Conservation (phyloP, 345 rosid genomes). For the Cardamine resedifolia region DNA sequence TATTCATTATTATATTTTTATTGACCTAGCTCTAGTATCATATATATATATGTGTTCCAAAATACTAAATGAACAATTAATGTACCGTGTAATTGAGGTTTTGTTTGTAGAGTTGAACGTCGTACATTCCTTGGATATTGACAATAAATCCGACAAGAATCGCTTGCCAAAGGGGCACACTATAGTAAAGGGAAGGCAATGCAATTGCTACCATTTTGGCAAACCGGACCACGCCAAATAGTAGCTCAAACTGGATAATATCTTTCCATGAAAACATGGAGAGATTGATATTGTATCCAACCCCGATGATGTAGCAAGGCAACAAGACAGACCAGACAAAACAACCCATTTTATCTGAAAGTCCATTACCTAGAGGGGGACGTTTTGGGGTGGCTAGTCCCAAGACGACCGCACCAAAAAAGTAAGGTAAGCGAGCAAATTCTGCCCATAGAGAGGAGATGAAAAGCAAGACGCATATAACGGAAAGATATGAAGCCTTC, state of each 20-base stretch:
- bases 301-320: conserved; percentile 42
- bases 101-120: conserved; percentile 36
- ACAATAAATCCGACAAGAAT: conserved; percentile 41
- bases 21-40: background rate
- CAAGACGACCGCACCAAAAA: conserved; percentile 39
- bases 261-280: background rate
- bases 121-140: conserved; percentile 48
- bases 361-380: conserved; percentile 37
- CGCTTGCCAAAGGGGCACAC: conserved; percentile 47
- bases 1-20: background rate
- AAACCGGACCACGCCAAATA: conserved; percentile 16
- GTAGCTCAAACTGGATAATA: conserved; percentile 12
- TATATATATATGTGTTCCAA: background rate
- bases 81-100: conserved; percentile 33
- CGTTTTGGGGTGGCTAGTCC: conserved; percentile 45
- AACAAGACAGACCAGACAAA: conserved; percentile 41
- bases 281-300: conserved; percentile 36
- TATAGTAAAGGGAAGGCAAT: conserved; percentile 39
- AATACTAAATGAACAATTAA: background rate
- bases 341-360: conserved; percentile 39
- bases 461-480: conserved; percentile 35
- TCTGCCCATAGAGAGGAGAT: conserved; percentile 31
- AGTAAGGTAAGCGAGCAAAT: conserved; percentile 30
- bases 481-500: conserved; percentile 29
- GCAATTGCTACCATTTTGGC: conserved; percentile 30